A percentile compares a stretch with the other conserved stretches of the same genome.
These are phyloP conservation scores for Pseudopyricularia cyperi DNA, from an alignment of 2,329 filamentous ascomycete genomes.

Conservation along the genomic window DNA sequence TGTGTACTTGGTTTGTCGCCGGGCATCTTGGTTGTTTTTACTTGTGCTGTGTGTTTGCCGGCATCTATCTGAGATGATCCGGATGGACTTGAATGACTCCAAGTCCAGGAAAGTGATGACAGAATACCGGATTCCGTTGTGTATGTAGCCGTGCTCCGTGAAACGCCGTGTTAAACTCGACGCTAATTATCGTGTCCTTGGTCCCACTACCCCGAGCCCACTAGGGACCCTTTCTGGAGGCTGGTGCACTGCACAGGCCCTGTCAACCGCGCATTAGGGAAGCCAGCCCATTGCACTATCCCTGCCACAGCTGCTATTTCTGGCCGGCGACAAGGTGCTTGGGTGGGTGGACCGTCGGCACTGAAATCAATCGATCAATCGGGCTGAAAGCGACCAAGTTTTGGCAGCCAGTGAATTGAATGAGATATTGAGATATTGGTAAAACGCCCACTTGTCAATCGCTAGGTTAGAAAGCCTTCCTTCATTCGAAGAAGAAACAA, in stretches of 20 bases:
- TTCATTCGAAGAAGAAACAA: no score
- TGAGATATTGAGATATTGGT: no score
- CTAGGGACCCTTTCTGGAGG: not conserved
- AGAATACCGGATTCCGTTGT: not conserved
- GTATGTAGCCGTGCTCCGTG: no score
- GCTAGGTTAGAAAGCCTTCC: no score
- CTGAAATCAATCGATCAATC: not conserved
- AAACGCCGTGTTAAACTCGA: not conserved
- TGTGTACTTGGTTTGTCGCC: not conserved
- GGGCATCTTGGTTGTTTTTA: not conserved
- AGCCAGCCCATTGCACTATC: not conserved
- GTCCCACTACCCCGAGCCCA: not conserved
- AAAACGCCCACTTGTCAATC: no score
- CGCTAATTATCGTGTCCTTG: not conserved
- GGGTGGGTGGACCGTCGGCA: not conserved
- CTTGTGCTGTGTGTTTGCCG: not conserved
- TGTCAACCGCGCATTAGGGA: not conserved
- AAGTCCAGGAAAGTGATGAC: not conserved
- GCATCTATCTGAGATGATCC: not conserved
- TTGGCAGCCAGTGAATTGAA: no score
- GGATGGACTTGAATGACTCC: not conserved
- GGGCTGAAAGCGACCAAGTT: no score
- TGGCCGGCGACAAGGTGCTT: no score
- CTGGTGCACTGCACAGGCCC: not conserved
- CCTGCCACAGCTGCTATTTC: not conserved